Base-by-base conservation (phyloP, 2,329 filamentous ascomycete species). In the Aspergillus floridensis region DNA sequence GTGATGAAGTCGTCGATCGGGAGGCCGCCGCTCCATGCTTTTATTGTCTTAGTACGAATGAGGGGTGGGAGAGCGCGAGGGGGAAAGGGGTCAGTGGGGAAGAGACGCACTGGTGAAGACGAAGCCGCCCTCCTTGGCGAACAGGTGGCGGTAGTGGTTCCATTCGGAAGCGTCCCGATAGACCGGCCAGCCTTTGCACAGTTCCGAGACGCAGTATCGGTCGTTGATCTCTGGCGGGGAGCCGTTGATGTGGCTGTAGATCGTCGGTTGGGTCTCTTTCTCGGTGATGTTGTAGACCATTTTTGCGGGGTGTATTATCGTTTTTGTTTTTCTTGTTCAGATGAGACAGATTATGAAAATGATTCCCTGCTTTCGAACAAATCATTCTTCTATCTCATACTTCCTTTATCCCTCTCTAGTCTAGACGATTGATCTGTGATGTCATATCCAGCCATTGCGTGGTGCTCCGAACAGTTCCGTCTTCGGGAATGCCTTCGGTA, bases 281-380 rank as follows among this genome's bases (percentile, higher is more conserved):
- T 47, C 52, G 26, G 52, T 46, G 38, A 54, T 54, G 6, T 54
- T 47, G 52, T 54, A 47, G n/a, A 46, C 52, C 52, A 54, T 54
- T 22, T 22, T 22, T 16, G 22, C 46, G 31, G 32, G 3, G 32
- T 4, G 32, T 16, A 12, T 12, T 26, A 1, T 26, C 4, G 26
- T 26, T 26, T 26, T 7, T 8, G 1, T 22, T n/a, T n/a, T n/a
- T n/a, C n/a, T n/a, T n/a, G n/a, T n/a, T 26, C 7, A 26, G 8
- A 7, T 26, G 26, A 26, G 26, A 22, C 8, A 1, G 7, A 7
- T 7, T 26, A 8, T 26, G 26, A 26, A 26, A 6, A 1, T 26
- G 1, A 26, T 26, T 1, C 24, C 7, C 7, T 26, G 7, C 26
- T 1, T 8, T 3, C 7, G 26, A 8, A 8, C 8, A 29, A 29